Evolutionary conservation across 1,284 basidiomycete genomes (phyloP), one percentile per base, ranked within the genome.

Genomic region (Sanghuangporus weigelae): DNA sequence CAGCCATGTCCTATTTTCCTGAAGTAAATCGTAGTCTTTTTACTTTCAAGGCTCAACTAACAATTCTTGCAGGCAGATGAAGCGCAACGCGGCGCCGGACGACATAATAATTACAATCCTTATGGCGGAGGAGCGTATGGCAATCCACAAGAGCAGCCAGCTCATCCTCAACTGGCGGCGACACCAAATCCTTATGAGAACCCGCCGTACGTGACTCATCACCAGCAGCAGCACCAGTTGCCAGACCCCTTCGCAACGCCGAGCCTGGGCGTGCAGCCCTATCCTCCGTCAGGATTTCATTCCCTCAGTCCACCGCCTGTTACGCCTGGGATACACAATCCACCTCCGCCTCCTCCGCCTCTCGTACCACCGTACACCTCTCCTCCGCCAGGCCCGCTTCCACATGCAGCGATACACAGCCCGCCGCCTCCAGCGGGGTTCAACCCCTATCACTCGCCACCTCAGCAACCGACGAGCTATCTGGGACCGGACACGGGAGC

Each of bases 141-240:
- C 1, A 57, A 61, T 36, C 59, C 54, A 23, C 63, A 64, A 26
- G 59, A 64, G 35, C 56, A 26, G 44, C 44, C 16, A 38, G 51
- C 19, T 21, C 63, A 61, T 42, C 63, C 54, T 23, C 38, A 23
- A 8, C 19, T 57, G n/a, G 7, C 63, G 35, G 59, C 61, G n/a
- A 68, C 67, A 1, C 67, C 68, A 39, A 68, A 70, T 56, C 69
- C 68, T 12, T 70, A 68, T 40, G 66, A 67, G 36, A 61, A 66
- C 36, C 31, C 63, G 12, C 51, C 60, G 1, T 50, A 60, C 23
- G 59, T 48, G 12, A 65, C 60, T 40, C 44, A 38, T 26, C 40
- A 57, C 35, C 21, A 10, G 21, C 19, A 23, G 5, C 48, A 40
- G 54, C 58, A n/a, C 12, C 59, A 48, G 39, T 62, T 53, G n/a